phyloP scores from a whole-genome alignment of 106 monocot genomes.

The Dendrobium nobile region DNA sequence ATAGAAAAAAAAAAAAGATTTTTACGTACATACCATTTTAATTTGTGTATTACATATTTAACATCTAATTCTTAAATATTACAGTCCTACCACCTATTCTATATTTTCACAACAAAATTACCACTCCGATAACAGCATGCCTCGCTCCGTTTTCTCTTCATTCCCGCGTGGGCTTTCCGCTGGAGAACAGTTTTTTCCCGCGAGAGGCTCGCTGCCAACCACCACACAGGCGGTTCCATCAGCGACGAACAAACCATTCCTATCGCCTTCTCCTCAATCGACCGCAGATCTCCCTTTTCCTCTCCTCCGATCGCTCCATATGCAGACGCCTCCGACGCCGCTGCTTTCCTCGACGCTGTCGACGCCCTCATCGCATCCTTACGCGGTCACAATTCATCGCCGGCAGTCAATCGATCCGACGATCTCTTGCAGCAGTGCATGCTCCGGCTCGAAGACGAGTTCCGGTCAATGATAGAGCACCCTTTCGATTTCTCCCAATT shows the following conservation, averaged over 20 bases:
- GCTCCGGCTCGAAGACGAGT: slow-evolving; percentile 76
- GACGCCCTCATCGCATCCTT: slow-evolving; percentile 48
- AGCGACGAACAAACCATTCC: not conserved
- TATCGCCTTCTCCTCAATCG: slow-evolving; percentile 17
- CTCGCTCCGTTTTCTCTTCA: no score
- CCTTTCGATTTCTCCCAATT: slow-evolving; percentile 17
- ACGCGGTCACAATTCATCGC: slow-evolving; percentile 20
- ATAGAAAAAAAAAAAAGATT: no score
- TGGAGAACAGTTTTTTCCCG: no score
- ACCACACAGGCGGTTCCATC: slow-evolving; percentile 3
- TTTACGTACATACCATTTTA: no score
- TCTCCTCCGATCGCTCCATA: slow-evolving; percentile 43
- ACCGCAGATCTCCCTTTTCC: slow-evolving; percentile 44
- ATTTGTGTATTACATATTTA: no score
- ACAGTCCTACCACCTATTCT: no score
- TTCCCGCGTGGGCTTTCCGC: no score
- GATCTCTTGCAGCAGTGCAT: slow-evolving; percentile 62
- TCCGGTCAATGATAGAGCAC: slow-evolving; percentile 48
- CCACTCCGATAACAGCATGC: no score
- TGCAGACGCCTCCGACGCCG: slow-evolving; percentile 59
- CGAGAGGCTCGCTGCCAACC: slow-evolving; percentile 53
- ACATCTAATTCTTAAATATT: no score
- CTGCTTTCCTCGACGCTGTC: slow-evolving; percentile 62
- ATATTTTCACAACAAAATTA: no score
- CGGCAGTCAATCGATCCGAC: slow-evolving; percentile 27